Evolutionary conservation across 805 yeast species (phyloP), one percentile per base, ranked within the genome.

Genomic region (Wickerhamiella cacticola): DNA sequence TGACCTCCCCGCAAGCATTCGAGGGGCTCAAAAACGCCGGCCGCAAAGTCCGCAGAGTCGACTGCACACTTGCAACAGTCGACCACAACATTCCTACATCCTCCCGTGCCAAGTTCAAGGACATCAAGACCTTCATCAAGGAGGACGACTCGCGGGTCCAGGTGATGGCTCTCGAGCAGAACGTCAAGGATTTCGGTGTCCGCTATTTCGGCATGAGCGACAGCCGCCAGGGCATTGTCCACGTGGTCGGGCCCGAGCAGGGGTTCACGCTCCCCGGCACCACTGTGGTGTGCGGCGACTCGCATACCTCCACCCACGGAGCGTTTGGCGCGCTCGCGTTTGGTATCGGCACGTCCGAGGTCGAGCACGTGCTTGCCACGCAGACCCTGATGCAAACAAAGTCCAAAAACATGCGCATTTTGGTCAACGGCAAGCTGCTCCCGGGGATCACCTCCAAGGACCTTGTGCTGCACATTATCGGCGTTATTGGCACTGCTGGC

Each of bases 271-370:
- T 92, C 46, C 98, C 98, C 31, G 98, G 98, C 59, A 87, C 97
- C 45, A 92, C 98, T 3, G 96, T 92, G 28, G 99, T 92, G 39
- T 92, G 98, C 69, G 99, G 99, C 66, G 99, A 92, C 66, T 87
- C 96, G 3, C 99, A 92, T 65, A 92, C 98, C 23, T 86, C 96
- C 2, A 92, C 99, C 1, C 98, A 92, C 63, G 98, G 99, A 59
- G 98, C 98, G 39, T 92, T 92, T 63, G 98, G 99, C 53, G 71
- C 97, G 8, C 74, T 92, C 50, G 98, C 98, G 10, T 92, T 92
- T 60, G 99, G 99, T 69, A 92, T 92, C 61, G 99, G 98, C 64
- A 92, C 98, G 50, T 88, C 96, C 12, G 98, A 92, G 70, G 98
- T 92, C 48, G 98, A 92, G 71, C 99, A 92, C 65, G 98, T 92